A percentile compares a stretch with the other conserved stretches of the same genome.
Evolutionary conservation across 306 rosid species (phyloP).

Genomic region (Inga leiocalycina): DNA sequence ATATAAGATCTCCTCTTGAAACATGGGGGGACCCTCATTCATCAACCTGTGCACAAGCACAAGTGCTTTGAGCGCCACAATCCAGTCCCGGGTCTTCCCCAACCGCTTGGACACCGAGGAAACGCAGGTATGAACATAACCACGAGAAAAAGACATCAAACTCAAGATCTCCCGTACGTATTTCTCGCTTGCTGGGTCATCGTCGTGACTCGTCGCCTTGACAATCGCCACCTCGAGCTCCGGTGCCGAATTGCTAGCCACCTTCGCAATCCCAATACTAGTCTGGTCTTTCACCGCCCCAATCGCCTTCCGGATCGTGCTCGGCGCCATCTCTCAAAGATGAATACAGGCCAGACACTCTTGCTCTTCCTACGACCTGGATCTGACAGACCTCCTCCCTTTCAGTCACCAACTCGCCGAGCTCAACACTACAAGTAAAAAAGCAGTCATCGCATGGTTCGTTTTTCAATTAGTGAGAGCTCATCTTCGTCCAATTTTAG

Average conservation of each 20-base stretch:
- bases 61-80: conserved; percentile 85
- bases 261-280: conserved; percentile 95
- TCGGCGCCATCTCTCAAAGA: conserved; percentile 68
- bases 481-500: background rate
- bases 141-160: conserved; percentile 76
- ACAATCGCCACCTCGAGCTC: conserved; percentile 95
- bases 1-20: conserved; percentile 87
- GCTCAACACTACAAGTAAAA: conserved; percentile 4
- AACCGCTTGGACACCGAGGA: conserved; percentile 79
- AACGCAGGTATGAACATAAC: conserved; percentile 77
- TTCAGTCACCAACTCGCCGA: conserved; percentile 16
- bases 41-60: conserved; percentile 76
- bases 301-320: conserved; percentile 95
- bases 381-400: conserved; percentile 4
- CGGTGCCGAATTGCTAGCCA: conserved; percentile 93
- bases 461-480: background rate
- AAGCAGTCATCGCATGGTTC: background rate
- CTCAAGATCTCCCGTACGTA: conserved; percentile 74
- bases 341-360: background rate
- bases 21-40: conserved; percentile 77
- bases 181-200: conserved; percentile 93
- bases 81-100: conserved; percentile 97
- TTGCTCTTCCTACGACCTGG: background rate
- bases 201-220: conserved; percentile 93
- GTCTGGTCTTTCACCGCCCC: conserved; percentile 99